A percentile compares a stretch with the other conserved stretches of the same genome.
These are phyloP conservation scores for Lithospermum erythrorhizon DNA, from an alignment of 257 asterid genomes.

Conservation along the genomic window DNA sequence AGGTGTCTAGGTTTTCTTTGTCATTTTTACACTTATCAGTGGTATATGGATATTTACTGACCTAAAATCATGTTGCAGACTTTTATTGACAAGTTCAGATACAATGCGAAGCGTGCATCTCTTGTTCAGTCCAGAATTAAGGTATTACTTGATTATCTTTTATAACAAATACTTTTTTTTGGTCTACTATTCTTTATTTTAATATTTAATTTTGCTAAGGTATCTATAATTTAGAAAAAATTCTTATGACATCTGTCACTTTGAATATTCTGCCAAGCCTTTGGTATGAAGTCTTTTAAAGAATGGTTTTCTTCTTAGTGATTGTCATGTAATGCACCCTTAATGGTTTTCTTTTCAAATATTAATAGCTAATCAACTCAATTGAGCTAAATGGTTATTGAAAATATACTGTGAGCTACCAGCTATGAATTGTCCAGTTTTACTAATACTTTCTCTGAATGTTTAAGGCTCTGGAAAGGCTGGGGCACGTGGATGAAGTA, in stretches of 20 bases:
- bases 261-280: neutral
- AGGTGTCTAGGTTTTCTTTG: slow-evolving; percentile 32
- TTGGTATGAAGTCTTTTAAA: neutral
- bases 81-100: slow-evolving; percentile 93
- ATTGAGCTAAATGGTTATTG: neutral
- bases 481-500: slow-evolving; percentile 80
- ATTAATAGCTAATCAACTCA: neutral
- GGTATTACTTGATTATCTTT: slow-evolving; percentile 27
- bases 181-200: neutral
- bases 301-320: neutral
- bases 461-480: slow-evolving; percentile 82
- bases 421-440: no score
- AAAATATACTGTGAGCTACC: no score
- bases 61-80: slow-evolving; percentile 38
- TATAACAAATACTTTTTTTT: no score
- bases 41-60: slow-evolving; percentile 10
- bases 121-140: slow-evolving; percentile 99
- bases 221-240: no score
- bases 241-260: no score
- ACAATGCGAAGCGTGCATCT: slow-evolving; percentile 95
- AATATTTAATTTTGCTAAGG: no score
- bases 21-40: slow-evolving; percentile 4
- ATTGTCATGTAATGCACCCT: neutral
- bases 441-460: slow-evolving; percentile 8
- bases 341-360: no score